These are phyloP conservation scores for Cercospora janseana DNA, from an alignment of 2,329 filamentous ascomycete genomes.

Conservation along the genomic window DNA sequence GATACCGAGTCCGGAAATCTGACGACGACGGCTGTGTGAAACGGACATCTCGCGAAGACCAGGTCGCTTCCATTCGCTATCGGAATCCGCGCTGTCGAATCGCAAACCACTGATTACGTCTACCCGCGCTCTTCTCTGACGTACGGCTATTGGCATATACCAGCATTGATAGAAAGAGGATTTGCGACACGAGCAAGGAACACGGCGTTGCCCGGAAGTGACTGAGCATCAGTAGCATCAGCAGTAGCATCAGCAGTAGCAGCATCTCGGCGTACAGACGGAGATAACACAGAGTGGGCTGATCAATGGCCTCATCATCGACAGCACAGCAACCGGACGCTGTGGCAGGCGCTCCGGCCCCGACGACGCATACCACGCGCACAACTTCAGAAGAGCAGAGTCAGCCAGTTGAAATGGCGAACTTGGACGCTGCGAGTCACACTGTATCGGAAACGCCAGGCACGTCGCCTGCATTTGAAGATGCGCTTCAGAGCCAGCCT, in stretches of 20 bases:
- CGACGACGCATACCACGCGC: constrained; percentile 10
- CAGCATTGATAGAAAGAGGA: no score
- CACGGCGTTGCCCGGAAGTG: no score
- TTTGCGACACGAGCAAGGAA: constrained; percentile 3
- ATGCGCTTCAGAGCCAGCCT: constrained; percentile 14
- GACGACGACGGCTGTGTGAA: no score
- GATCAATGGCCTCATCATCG: constrained; percentile 16
- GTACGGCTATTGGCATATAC: no score
- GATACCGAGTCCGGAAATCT: no score
- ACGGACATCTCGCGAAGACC: constrained; percentile 7
- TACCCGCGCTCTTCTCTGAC: no score
- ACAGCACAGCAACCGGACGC: no score
- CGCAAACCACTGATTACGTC: background rate
- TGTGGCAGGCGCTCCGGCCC: constrained; percentile 21
- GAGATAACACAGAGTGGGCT: background rate
- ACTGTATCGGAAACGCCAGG: constrained; percentile 10
- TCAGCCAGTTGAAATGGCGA: constrained; percentile 16
- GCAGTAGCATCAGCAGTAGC: background rate
- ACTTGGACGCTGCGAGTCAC: constrained; percentile 2
- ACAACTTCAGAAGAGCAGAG: constrained; percentile 13
- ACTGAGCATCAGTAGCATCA: no score
- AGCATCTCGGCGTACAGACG: background rate
- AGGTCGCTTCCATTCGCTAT: constrained; percentile 10
- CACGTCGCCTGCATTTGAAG: constrained; percentile 9
- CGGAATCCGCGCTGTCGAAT: constrained; percentile 1